A percentile compares a stretch with the other conserved stretches of the same genome.
Conservation (phyloP, 1,139 yeast species). For the Hyphopichia pseudoburtonii region DNA sequence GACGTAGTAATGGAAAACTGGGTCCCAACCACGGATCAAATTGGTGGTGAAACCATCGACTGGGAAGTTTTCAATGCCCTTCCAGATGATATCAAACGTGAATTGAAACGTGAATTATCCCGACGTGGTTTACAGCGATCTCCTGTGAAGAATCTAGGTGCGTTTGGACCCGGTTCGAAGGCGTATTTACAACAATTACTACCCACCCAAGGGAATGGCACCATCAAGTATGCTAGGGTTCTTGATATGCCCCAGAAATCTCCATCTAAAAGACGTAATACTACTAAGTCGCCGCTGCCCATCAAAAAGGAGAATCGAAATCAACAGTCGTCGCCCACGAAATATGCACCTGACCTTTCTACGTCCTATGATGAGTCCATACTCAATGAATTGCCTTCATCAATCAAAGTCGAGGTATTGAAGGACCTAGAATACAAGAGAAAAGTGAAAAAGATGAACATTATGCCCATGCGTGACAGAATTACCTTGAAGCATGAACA, state of each 20-base stretch:
- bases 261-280: slow-evolving; percentile 11
- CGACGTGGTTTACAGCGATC: slow-evolving; percentile 27
- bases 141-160: slow-evolving; percentile 1
- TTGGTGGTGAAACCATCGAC: slow-evolving; percentile 36
- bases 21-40: slow-evolving; percentile 13
- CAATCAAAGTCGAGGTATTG: slow-evolving; percentile 39
- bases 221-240: slow-evolving; percentile 36
- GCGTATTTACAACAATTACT: slow-evolving; percentile 42
- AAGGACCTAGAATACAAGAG: slow-evolving; percentile 37
- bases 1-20: no score
- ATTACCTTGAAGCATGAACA: slow-evolving; percentile 20
- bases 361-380: slow-evolving; percentile 40
- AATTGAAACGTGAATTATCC: slow-evolving; percentile 45
- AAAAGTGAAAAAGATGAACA: slow-evolving; percentile 27
- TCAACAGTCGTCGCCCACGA: slow-evolving; percentile 11
- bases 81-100: slow-evolving; percentile 53
- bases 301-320: slow-evolving; percentile 12
- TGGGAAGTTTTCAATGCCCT: slow-evolving; percentile 55
- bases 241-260: slow-evolving; percentile 31
- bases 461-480: slow-evolving; percentile 32
- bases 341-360: slow-evolving; percentile 13
- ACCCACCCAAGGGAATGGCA: slow-evolving; percentile 31
- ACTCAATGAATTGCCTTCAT: slow-evolving; percentile 48
- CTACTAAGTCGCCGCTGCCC: slow-evolving; percentile 16
- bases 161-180: slow-evolving; percentile 22